Percentiles rank a stretch among this genome's conserved stretches.
phyloP scores from a whole-genome alignment of 768 basidiomycete species.

The Mycena maculata region DNA sequence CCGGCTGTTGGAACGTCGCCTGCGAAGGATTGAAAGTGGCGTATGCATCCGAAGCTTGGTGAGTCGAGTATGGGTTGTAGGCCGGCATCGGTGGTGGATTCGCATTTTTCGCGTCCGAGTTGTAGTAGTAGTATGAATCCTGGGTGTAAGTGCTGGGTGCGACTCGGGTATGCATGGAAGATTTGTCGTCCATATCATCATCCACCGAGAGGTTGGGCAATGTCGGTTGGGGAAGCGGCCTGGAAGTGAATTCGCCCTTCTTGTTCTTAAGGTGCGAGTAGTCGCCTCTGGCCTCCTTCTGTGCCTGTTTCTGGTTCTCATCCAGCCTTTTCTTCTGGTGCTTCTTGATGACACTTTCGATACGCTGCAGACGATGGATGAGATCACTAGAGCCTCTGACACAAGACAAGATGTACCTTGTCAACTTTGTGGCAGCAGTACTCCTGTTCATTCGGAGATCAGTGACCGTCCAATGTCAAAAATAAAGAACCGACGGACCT shows the following conservation, averaged over 20 bases:
- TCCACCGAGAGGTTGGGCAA: slow-evolving; percentile 92
- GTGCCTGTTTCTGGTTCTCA: slow-evolving; percentile 83
- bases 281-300: slow-evolving; percentile 93
- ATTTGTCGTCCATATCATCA: slow-evolving; percentile 73
- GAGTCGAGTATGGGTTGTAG: slow-evolving; percentile 73
- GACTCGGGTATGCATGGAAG: slow-evolving; percentile 66
- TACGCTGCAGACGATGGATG: slow-evolving; percentile 67
- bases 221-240: slow-evolving; percentile 92
- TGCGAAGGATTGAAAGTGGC: slow-evolving; percentile 71
- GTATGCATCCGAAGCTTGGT: slow-evolving; percentile 63
- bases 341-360: slow-evolving; percentile 92
- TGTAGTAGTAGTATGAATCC: slow-evolving; percentile 66
- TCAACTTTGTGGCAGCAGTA: slow-evolving; percentile 99
- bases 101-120: slow-evolving; percentile 61
- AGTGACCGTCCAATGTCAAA: neutral
- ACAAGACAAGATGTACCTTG: slow-evolving; percentile 66
- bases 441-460: slow-evolving; percentile 63
- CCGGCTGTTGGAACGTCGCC: slow-evolving; percentile 65
- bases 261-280: slow-evolving; percentile 93
- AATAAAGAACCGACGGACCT: slow-evolving; percentile 60
- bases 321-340: slow-evolving; percentile 88
- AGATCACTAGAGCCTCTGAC: slow-evolving; percentile 23
- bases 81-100: slow-evolving; percentile 82
- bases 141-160: slow-evolving; percentile 66
- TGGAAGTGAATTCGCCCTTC: slow-evolving; percentile 85